Percentiles rank a stretch among this genome's conserved stretches.
Evolutionary conservation across 371 early-diverging fungal species (phyloP).

Genomic region (Blakeslea trispora): DNA sequence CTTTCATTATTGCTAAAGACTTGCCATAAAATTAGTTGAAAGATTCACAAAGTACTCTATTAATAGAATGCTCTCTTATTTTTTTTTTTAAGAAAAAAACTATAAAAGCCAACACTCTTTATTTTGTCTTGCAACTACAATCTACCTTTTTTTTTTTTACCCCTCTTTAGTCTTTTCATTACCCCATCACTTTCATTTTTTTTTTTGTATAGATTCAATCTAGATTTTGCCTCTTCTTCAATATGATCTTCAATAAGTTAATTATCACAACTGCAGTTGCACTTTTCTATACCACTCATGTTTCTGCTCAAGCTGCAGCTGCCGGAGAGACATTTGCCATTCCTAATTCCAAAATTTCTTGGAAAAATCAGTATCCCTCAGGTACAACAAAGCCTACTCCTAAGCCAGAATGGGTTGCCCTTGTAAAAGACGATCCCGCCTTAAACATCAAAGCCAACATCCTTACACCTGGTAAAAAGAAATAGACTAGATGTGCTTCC

Average conservation of each 20-base stretch:
- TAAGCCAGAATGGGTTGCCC: slow-evolving; percentile 50
- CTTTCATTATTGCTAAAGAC: not conserved
- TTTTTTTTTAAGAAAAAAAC: too few relatives aligned
- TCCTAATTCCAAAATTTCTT: slow-evolving; percentile 23
- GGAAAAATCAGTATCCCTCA: slow-evolving; percentile 37
- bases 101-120: not conserved
- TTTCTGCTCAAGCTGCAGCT: slow-evolving; percentile 10
- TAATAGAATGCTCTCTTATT: too few relatives aligned
- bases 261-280: slow-evolving; percentile 21
- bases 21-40: too few relatives aligned
- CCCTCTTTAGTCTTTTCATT: too few relatives aligned
- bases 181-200: slow-evolving; percentile 4
- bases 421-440: slow-evolving; percentile 32
- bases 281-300: slow-evolving; percentile 10
- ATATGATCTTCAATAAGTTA: slow-evolving; percentile 22
- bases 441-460: slow-evolving; percentile 23
- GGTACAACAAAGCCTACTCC: slow-evolving; percentile 35
- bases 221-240: slow-evolving; percentile 5
- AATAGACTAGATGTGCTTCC: too few relatives aligned
- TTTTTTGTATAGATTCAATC: not conserved
- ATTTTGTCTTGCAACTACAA: slow-evolving; percentile 5
- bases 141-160: not conserved
- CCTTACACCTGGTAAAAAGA: slow-evolving; percentile 23
- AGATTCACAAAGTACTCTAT: too few relatives aligned
- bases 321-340: slow-evolving; percentile 9